These are phyloP conservation scores for Hypoxylon sp. DNA, from an alignment of 2,329 filamentous ascomycete genomes.

Conservation along the genomic window DNA sequence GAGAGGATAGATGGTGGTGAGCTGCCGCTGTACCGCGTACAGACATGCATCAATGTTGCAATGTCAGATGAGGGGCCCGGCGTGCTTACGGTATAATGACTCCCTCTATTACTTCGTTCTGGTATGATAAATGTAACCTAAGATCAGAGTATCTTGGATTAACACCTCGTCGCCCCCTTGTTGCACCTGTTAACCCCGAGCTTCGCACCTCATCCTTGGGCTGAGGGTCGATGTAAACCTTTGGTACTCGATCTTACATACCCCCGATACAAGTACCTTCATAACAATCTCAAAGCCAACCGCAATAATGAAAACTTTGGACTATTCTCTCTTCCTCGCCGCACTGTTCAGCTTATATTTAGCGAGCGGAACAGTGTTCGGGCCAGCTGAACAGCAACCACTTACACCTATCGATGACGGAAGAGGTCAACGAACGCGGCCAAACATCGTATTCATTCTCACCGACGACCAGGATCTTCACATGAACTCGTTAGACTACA, in stretches of 20 bases:
- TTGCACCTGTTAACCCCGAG: background rate
- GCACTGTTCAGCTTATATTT: slow-evolving; percentile 3
- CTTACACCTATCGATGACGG: slow-evolving; percentile 14
- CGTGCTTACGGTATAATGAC: background rate
- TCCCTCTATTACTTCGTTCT: background rate
- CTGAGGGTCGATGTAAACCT: background rate
- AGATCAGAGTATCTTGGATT: background rate
- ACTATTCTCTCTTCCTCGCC: slow-evolving; percentile 2
- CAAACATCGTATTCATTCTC: slow-evolving; percentile 75
- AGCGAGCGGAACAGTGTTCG: slow-evolving; percentile 22
- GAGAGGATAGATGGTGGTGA: slow-evolving; percentile 14
- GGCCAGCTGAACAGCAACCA: slow-evolving; percentile 39
- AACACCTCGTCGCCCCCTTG: background rate
- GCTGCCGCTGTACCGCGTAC: slow-evolving; percentile 16
- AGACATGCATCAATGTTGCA: slow-evolving; percentile 1
- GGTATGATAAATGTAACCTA: background rate
- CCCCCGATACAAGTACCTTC: too few relatives aligned
- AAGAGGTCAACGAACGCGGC: slow-evolving; percentile 37
- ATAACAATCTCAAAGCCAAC: background rate
- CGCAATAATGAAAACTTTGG: background rate
- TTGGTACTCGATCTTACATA: background rate
- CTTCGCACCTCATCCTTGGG: background rate
- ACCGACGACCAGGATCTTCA: slow-evolving; percentile 76
- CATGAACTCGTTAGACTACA: slow-evolving; percentile 70
- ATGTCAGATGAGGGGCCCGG: slow-evolving; percentile 13